Conservation (phyloP, 345 rosid species). For the Isatis tinctoria region DNA sequence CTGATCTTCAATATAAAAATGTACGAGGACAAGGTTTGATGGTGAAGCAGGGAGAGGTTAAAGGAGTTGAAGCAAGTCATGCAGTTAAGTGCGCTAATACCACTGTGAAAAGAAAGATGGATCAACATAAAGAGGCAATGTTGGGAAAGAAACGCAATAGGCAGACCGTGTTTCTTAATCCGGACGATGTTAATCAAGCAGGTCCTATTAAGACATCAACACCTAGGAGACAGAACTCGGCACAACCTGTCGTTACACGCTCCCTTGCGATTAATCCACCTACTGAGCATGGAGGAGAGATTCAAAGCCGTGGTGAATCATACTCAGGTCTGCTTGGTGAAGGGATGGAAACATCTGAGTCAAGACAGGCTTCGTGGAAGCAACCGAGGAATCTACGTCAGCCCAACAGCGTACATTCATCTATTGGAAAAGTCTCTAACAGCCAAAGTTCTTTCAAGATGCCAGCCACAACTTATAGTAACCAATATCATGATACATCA, state of each 20-base stretch:
- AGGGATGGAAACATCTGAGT: constrained; percentile 34
- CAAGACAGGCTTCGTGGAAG: constrained; percentile 79
- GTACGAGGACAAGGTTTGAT: too few relatives aligned
- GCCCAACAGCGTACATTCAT: constrained; percentile 41
- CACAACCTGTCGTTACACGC: too few relatives aligned
- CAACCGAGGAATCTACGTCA: constrained; percentile 55
- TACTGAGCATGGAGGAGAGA: too few relatives aligned
- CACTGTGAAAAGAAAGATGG: constrained; percentile 73
- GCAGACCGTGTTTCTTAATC: constrained; percentile 56
- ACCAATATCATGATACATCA: constrained; percentile 79
- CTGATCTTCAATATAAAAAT: too few relatives aligned
- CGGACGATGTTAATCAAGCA: constrained; percentile 91
- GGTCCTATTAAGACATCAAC: constrained; percentile 65
- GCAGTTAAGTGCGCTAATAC: constrained; percentile 48
- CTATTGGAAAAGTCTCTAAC: constrained; percentile 49
- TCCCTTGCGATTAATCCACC: too few relatives aligned
- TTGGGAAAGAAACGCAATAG: constrained; percentile 87
- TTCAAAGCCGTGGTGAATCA: too few relatives aligned
- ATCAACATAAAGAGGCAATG: constrained; percentile 90
- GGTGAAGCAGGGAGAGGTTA: constrained; percentile 55
- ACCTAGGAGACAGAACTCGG: constrained; percentile 44
- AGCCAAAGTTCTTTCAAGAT: constrained; percentile 67
- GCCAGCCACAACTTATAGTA: constrained; percentile 29
- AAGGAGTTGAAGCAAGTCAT: constrained; percentile 65
- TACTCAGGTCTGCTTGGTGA: too few relatives aligned